Evolutionary conservation across 768 basidiomycete genomes (phyloP).

Genomic region (Amanita thiersii): DNA sequence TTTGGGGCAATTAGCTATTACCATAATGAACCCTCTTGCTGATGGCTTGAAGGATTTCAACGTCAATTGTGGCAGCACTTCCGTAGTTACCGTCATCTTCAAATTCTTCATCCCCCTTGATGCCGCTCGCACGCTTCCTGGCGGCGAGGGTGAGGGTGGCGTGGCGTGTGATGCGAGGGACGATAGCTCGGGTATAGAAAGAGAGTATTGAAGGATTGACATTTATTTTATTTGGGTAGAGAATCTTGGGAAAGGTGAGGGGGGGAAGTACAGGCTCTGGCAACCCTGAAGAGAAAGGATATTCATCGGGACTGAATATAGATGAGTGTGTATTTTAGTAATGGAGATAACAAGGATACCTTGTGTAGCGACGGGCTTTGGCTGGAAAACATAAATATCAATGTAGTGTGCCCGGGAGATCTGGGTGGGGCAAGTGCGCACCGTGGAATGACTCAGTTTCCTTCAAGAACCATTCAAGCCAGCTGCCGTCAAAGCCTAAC

Average conservation of each 20-base stretch:
- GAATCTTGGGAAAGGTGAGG: slow-evolving; percentile 64
- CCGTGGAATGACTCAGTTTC: slow-evolving; percentile 96
- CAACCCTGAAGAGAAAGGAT: slow-evolving; percentile 82
- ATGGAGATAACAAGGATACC: slow-evolving; percentile 32
- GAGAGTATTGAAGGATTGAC: slow-evolving; percentile 79
- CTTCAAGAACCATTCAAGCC: slow-evolving; percentile 96
- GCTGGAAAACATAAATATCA: slow-evolving; percentile 36
- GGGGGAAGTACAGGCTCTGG: slow-evolving; percentile 77
- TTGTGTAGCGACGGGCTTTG: slow-evolving; percentile 91
- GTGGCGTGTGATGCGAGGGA: slow-evolving; percentile 78
- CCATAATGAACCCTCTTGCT: slow-evolving; percentile 98
- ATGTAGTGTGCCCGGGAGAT: slow-evolving; percentile 8
- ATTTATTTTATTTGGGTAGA: slow-evolving; percentile 76
- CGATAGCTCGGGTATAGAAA: slow-evolving; percentile 84
- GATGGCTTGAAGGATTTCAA: slow-evolving; percentile 96
- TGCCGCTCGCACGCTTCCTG: slow-evolving; percentile 58
- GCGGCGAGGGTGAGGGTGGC: slow-evolving; percentile 63
- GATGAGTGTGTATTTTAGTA: slow-evolving; percentile 3
- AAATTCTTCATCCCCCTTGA: slow-evolving; percentile 57
- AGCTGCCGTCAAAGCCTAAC: slow-evolving; percentile 74
- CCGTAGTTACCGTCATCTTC: slow-evolving; percentile 99
- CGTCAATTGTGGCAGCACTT: slow-evolving; percentile 87
- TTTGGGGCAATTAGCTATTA: slow-evolving; percentile 22
- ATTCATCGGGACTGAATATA: slow-evolving; percentile 82
- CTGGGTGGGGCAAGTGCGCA: slow-evolving; percentile 26